Evolutionary conservation across 2,329 filamentous ascomycete species (phyloP).

Genomic region (Diaporthe ilicicola): DNA sequence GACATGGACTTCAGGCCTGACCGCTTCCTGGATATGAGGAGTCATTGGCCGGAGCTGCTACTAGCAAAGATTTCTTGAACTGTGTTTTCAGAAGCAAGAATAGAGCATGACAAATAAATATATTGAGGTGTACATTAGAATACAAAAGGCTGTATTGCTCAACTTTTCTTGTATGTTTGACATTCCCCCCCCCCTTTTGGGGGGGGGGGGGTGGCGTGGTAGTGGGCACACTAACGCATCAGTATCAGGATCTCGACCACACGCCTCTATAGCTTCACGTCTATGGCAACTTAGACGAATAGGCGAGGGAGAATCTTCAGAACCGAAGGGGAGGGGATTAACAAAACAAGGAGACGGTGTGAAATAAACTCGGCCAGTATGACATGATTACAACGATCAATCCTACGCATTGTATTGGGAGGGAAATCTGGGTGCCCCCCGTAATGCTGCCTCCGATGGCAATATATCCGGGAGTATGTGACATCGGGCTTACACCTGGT

Average conservation of each 20-base stretch:
- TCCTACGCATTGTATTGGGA: no score
- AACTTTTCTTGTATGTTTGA: no score
- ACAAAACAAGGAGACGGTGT: not conserved
- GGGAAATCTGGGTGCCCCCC: no score
- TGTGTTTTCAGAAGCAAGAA: not conserved
- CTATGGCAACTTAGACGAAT: not conserved
- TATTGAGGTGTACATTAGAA: no score
- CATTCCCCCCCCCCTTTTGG: no score
- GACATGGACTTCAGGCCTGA: slow-evolving; percentile 1
- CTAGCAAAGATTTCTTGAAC: not conserved
- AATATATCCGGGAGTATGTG: not conserved
- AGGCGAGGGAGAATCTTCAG: not conserved
- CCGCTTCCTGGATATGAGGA: not conserved
- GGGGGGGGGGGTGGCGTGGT: no score
- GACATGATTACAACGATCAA: no score
- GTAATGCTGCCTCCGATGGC: not conserved
- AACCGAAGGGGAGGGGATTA: not conserved
- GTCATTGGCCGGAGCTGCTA: not conserved
- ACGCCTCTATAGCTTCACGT: not conserved
- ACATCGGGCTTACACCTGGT: not conserved
- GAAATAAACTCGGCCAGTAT: no score
- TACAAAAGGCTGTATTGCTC: no score
- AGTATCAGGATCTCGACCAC: not conserved
- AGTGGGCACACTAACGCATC: no score
- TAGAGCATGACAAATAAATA: no score